Percentiles rank a stretch among this genome's conserved stretches.
phyloP scores from a whole-genome alignment of 2,329 filamentous ascomycete genomes.

The Sarocladium kiliense region DNA sequence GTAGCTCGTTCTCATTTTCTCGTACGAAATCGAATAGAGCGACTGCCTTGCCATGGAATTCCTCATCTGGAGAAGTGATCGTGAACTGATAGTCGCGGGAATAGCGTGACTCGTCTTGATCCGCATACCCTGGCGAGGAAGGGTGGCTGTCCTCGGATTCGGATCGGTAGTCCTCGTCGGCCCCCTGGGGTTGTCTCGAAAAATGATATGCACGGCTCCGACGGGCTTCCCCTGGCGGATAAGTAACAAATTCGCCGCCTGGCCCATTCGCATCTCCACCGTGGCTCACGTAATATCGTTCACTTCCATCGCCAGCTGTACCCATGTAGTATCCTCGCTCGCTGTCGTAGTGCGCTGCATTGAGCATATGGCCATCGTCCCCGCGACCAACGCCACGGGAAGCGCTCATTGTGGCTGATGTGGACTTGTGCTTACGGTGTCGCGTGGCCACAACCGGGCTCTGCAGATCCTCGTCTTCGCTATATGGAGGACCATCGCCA shows the following conservation, averaged over 20 bases:
- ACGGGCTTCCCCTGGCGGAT: slow-evolving; percentile 59
- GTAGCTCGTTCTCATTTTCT: slow-evolving; percentile 95
- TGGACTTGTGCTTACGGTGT: slow-evolving; percentile 81
- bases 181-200: slow-evolving; percentile 40
- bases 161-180: slow-evolving; percentile 42
- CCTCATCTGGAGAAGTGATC: slow-evolving; percentile 90
- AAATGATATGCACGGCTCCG: slow-evolving; percentile 44
- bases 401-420: slow-evolving; percentile 40
- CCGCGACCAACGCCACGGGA: not conserved
- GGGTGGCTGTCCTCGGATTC: slow-evolving; percentile 37
- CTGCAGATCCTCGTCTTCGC: slow-evolving; percentile 91
- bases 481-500: slow-evolving; percentile 85
- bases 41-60: slow-evolving; percentile 95
- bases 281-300: slow-evolving; percentile 70
- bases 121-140: slow-evolving; percentile 53
- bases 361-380: slow-evolving; percentile 21
- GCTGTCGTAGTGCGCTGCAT: slow-evolving; percentile 46
- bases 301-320: slow-evolving; percentile 64
- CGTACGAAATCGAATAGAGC: slow-evolving; percentile 92
- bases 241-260: slow-evolving; percentile 76
- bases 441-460: slow-evolving; percentile 82
- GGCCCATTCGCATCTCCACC: slow-evolving; percentile 67
- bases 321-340: slow-evolving; percentile 64
- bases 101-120: slow-evolving; percentile 71
- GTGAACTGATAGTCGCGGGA: slow-evolving; percentile 92